Base-by-base conservation (phyloP, 164 flowering plant species). In the Chloranthus sessilifolius region DNA sequence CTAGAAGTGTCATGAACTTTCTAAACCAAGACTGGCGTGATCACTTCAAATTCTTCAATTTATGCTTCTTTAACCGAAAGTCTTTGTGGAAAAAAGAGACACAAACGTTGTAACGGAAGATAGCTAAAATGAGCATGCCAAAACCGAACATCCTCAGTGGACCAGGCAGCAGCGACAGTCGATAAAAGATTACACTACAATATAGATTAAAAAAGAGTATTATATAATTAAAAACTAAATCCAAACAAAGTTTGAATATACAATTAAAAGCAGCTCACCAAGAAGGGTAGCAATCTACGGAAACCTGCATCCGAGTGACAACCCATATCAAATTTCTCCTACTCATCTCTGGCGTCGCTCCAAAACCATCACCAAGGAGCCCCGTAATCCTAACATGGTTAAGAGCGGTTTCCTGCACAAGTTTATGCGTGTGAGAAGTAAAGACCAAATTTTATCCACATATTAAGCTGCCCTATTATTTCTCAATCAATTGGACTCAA, bases 271-370 rank as follows among this genome's bases (percentile, higher is more conserved):
- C 30, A 35, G 46, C 85, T 60, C 61, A 94, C 99, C 99, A 94
- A 43, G 90, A 80, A 49, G 99, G 97, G 64, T 94, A 94, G 14
- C 82, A 81, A 62, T 94, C 92, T 20, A 89, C 83, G 54, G 77
- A 55, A 73, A 89, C 84, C 61, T 94, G 90, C 88, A 89, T 87
- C 37, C 68, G 63, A 16, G 96, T 67, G 0, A 94, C 99, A 43
- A 94, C 99, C 99, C 99, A 94, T 50, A 94, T 87, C 49, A 94
- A 67, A 63, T 89, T 82, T 55, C 70, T 81, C 64, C 76, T 85
- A 38, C 67, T 61, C 99, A 94, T 94, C 68, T 81, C 99, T 4
- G 86, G 95, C 7, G 99, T 94, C 40, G 92, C 63, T 59, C 99
- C 99, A 75, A 94, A 89, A 27, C 99, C 99, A 78, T 79, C 90